A percentile compares a stretch with the other conserved stretches of the same genome.
phyloP scores from a whole-genome alignment of 129 eudicot species.

The Centrapalus pauciflorus region DNA sequence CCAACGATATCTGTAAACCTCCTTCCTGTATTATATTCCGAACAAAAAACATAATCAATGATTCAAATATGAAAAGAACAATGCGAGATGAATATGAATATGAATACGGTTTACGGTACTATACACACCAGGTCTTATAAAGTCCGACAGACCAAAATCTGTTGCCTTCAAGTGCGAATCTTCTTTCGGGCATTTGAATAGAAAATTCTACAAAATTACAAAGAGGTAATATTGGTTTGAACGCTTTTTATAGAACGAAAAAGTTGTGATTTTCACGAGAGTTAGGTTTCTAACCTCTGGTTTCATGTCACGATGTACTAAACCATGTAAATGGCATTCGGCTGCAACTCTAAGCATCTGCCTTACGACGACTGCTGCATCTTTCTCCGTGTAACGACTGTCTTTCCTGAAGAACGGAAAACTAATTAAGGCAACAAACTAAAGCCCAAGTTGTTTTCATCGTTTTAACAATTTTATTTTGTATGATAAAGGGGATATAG shows the following conservation, averaged over 20 bases:
- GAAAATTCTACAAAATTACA: slow-evolving; percentile 66
- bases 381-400: slow-evolving; percentile 89
- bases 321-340: slow-evolving; percentile 92
- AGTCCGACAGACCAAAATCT: slow-evolving; percentile 96
- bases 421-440: no score
- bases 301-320: slow-evolving; percentile 99
- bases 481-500: no score
- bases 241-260: not conserved
- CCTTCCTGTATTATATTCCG: slow-evolving; percentile 48
- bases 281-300: slow-evolving; percentile 64
- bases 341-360: slow-evolving; percentile 99
- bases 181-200: slow-evolving; percentile 71
- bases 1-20: slow-evolving; percentile 87
- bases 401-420: slow-evolving; percentile 51
- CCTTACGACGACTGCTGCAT: slow-evolving; percentile 83
- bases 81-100: not conserved
- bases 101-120: not conserved
- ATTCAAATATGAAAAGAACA: not conserved
- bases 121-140: slow-evolving; percentile 80
- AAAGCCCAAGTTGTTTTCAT: no score
- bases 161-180: slow-evolving; percentile 91
- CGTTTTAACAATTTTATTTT: no score
- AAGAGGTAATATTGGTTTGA: not conserved
- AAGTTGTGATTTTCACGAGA: not conserved
- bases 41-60: not conserved